A percentile compares a stretch with the other conserved stretches of the same genome.
phyloP scores from a whole-genome alignment of 2,329 filamentous ascomycete species.

The Paracamarosporium sp. region DNA sequence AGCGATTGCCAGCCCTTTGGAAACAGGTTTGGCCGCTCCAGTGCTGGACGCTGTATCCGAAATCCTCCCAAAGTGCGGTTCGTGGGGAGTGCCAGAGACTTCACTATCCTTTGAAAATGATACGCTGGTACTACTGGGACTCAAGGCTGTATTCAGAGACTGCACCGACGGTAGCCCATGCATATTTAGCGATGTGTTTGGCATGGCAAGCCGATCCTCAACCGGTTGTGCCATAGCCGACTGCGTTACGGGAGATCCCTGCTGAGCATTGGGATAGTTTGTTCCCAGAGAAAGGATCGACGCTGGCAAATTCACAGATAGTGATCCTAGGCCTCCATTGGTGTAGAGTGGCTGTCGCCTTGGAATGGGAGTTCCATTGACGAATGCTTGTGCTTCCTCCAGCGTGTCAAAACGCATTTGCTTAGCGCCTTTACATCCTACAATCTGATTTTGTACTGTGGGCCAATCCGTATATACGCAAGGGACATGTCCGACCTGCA shows the following conservation, averaged over 20 bases:
- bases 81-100: constrained; percentile 6
- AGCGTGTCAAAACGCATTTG: not conserved
- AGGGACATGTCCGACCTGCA: constrained; percentile 1
- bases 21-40: not conserved
- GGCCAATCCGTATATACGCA: not conserved
- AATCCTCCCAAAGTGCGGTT: constrained; percentile 16
- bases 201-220: not conserved
- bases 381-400: constrained; percentile 2
- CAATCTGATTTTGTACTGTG: not conserved
- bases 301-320: not conserved
- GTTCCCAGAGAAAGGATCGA: not conserved
- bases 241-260: not conserved
- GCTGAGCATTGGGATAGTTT: not conserved
- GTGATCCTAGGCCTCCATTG: not conserved
- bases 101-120: constrained; percentile 5
- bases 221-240: not conserved
- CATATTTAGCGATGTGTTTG: not conserved
- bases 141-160: constrained; percentile 28
- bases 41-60: not conserved
- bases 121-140: constrained; percentile 13
- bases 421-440: not conserved
- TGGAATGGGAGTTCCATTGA: not conserved
- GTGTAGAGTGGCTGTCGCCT: not conserved
- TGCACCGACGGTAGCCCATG: constrained; percentile 22
- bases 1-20: not conserved